Evolutionary conservation across 345 rosid genomes (phyloP).

Genomic region (Brassica incana): DNA sequence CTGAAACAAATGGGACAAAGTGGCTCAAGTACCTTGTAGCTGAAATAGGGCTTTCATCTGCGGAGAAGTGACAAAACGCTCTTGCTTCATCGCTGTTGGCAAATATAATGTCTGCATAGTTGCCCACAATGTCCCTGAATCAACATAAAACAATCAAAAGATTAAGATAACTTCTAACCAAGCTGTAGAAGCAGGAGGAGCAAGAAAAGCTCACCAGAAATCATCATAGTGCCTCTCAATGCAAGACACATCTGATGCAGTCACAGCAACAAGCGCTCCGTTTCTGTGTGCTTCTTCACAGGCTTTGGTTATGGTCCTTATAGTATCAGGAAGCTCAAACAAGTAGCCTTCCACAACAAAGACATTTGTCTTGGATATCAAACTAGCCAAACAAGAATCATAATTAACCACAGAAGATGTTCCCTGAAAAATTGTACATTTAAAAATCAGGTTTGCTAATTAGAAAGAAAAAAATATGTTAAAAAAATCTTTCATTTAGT

Average conservation of each 20-base stretch:
- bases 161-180: background rate
- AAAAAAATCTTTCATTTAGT: background rate
- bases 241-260: constrained; percentile 94
- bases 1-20: constrained; percentile 84
- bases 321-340: constrained; percentile 91
- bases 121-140: constrained; percentile 81
- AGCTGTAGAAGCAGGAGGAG: background rate
- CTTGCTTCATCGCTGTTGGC: constrained; percentile 90
- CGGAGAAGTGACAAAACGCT: constrained; percentile 76
- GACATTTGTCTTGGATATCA: constrained; percentile 73
- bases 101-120: constrained; percentile 76
- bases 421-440: constrained; percentile 55
- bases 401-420: constrained; percentile 78
- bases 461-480: background rate
- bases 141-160: background rate
- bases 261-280: constrained; percentile 84
- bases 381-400: constrained; percentile 69
- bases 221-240: constrained; percentile 90
- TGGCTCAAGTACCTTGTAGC: constrained; percentile 87
- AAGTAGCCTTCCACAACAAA: constrained; percentile 91
- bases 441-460: background rate
- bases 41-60: constrained; percentile 67
- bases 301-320: constrained; percentile 71
- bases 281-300: constrained; percentile 78
- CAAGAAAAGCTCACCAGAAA: constrained; percentile 59